A percentile compares a stretch with the other conserved stretches of the same genome.
Conservation (phyloP, 2,329 filamentous ascomycete species). For the Venturia oleaginea region DNA sequence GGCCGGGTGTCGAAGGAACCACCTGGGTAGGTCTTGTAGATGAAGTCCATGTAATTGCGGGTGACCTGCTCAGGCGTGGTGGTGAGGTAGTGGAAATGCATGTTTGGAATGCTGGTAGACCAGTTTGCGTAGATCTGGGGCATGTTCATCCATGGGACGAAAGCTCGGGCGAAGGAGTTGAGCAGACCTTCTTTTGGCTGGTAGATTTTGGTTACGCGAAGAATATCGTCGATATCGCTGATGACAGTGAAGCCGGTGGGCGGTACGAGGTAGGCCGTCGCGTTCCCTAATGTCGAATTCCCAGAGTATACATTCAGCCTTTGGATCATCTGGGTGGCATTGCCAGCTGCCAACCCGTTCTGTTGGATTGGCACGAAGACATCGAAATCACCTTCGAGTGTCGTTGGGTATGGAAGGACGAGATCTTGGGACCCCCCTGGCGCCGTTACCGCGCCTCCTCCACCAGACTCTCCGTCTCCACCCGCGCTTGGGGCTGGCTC, state of each 20-base stretch:
- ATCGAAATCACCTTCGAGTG: constrained; percentile 62
- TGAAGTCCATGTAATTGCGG: constrained; percentile 69
- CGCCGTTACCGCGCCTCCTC: constrained; percentile 42
- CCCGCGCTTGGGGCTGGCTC: constrained; percentile 50
- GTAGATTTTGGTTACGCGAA: constrained; percentile 75
- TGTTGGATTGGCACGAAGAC: constrained; percentile 57
- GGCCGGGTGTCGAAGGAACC: constrained; percentile 71
- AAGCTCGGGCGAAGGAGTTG: constrained; percentile 66
- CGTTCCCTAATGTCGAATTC: constrained; percentile 58
- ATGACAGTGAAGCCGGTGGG: constrained; percentile 60
- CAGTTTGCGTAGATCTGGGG: constrained; percentile 69
- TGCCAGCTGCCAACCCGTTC: constrained; percentile 50
- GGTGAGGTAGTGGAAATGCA: constrained; percentile 75
- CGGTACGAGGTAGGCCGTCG: constrained; percentile 68
- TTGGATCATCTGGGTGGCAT: constrained; percentile 56
- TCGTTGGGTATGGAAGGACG: constrained; percentile 57
- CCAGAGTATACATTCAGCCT: constrained; percentile 59
- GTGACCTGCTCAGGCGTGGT: constrained; percentile 73
- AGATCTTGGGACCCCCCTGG: constrained; percentile 54
- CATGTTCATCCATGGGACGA: constrained; percentile 70
- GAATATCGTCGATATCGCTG: constrained; percentile 72
- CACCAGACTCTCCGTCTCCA: constrained; percentile 38
- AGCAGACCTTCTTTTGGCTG: constrained; percentile 63
- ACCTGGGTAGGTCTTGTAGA: constrained; percentile 67
- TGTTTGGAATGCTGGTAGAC: constrained; percentile 54